phyloP scores from a whole-genome alignment of 1,139 yeast genomes.

The Wickerhamomyces sp. region DNA sequence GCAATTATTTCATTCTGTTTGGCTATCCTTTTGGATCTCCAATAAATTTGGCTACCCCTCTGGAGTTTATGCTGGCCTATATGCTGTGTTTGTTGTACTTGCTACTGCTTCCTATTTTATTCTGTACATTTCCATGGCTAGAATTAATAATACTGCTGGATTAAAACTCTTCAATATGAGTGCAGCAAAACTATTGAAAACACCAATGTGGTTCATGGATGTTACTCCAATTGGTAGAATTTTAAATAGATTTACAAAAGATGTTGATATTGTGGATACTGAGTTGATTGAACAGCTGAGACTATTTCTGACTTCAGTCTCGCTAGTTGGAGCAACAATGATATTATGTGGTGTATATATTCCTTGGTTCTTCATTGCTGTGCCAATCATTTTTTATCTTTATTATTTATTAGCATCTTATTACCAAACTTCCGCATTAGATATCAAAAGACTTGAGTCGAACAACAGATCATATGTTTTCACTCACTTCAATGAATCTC shows the following conservation, averaged over 20 bases:
- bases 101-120: slow-evolving; percentile 34
- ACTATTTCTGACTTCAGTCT: slow-evolving; percentile 41
- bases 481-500: slow-evolving; percentile 65
- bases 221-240: slow-evolving; percentile 59
- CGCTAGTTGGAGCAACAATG: slow-evolving; percentile 51
- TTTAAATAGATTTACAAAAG: slow-evolving; percentile 56
- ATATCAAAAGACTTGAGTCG: slow-evolving; percentile 71
- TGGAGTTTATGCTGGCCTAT: slow-evolving; percentile 61
- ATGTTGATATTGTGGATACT: slow-evolving; percentile 56
- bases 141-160: slow-evolving; percentile 47
- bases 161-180: slow-evolving; percentile 36
- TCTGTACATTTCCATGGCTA: slow-evolving; percentile 46
- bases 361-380: slow-evolving; percentile 65
- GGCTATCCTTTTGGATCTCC: slow-evolving; percentile 77
- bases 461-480: slow-evolving; percentile 64
- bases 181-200: slow-evolving; percentile 41
- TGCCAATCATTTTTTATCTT: slow-evolving; percentile 43
- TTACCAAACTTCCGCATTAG: slow-evolving; percentile 68
- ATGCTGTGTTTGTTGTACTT: slow-evolving; percentile 46
- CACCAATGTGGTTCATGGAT: slow-evolving; percentile 59
- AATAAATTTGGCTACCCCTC: slow-evolving; percentile 41
- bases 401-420: slow-evolving; percentile 43
- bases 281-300: slow-evolving; percentile 52
- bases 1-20: slow-evolving; percentile 59
- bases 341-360: slow-evolving; percentile 60